Conservation (phyloP, 1,284 basidiomycete genomes). For the Cryptococcus maquisensis region DNA sequence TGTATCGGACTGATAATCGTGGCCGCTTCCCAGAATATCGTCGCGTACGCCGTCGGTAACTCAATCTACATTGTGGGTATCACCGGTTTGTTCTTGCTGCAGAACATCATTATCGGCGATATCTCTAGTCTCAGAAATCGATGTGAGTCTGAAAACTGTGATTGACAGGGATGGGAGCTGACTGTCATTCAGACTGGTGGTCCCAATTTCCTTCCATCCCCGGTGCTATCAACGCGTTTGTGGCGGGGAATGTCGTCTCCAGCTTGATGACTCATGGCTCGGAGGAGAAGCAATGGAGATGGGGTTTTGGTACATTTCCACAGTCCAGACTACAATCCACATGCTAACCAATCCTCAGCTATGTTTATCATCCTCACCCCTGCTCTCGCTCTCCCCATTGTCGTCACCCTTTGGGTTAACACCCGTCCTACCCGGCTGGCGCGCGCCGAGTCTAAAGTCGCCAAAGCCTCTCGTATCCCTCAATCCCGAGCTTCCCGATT, state of each 20-base stretch:
- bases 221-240: conserved; percentile 41
- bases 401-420: conserved; percentile 25
- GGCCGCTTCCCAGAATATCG: conserved; percentile 29
- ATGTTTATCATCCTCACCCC: conserved; percentile 43
- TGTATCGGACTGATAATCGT: conserved; percentile 42
- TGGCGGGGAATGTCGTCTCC: conserved; percentile 29
- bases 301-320: conserved; percentile 33
- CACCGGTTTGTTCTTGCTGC: conserved; percentile 37
- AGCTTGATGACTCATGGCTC: conserved; percentile 10
- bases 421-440: conserved; percentile 18
- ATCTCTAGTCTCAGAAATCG: conserved; percentile 38
- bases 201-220: conserved; percentile 42
- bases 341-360: conserved; percentile 10
- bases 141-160: conserved; percentile 7
- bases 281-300: conserved; percentile 27
- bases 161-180: not conserved
- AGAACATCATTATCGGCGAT: conserved; percentile 40
- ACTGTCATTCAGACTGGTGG: conserved; percentile 28
- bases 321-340: not conserved
- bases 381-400: conserved; percentile 34
- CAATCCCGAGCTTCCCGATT: conserved; percentile 10
- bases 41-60: conserved; percentile 39
- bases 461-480: not conserved
- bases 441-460: conserved; percentile 8
- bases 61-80: conserved; percentile 45